phyloP scores from a whole-genome alignment of 2,329 filamentous ascomycete species.

The Verticillium longisporum region DNA sequence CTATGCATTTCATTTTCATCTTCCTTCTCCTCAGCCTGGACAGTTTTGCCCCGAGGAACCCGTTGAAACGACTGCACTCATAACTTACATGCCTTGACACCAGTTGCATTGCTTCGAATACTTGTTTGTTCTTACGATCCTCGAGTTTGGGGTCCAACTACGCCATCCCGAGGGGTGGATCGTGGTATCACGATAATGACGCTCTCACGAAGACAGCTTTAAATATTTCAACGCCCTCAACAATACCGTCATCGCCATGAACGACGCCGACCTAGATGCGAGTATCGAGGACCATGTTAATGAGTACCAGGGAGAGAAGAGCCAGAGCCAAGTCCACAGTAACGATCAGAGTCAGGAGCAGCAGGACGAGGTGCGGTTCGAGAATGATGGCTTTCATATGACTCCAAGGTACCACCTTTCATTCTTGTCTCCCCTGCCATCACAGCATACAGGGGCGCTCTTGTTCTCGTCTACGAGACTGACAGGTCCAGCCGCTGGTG shows the following conservation, averaged over 20 bases:
- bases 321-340: constrained; percentile 7
- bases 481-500: constrained; percentile 46
- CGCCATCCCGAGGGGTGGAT: neutral
- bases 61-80: no score
- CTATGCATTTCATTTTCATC: neutral
- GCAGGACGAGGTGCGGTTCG: constrained; percentile 18
- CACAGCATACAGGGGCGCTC: no score
- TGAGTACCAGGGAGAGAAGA: constrained; percentile 12
- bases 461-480: neutral
- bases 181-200: neutral
- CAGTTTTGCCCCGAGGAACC: neutral
- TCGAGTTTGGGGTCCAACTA: neutral
- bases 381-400: constrained; percentile 33
- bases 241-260: constrained; percentile 22
- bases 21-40: neutral
- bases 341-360: constrained; percentile 10
- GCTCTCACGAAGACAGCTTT: neutral
- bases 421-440: neutral
- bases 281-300: constrained; percentile 27
- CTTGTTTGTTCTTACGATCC: neutral
- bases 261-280: constrained; percentile 30
- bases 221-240: neutral
- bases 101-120: no score
- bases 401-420: constrained; percentile 30
- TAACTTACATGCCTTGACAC: no score